These are phyloP conservation scores for Nemania diffusa DNA, from an alignment of 2,329 filamentous ascomycete genomes.

Conservation along the genomic window DNA sequence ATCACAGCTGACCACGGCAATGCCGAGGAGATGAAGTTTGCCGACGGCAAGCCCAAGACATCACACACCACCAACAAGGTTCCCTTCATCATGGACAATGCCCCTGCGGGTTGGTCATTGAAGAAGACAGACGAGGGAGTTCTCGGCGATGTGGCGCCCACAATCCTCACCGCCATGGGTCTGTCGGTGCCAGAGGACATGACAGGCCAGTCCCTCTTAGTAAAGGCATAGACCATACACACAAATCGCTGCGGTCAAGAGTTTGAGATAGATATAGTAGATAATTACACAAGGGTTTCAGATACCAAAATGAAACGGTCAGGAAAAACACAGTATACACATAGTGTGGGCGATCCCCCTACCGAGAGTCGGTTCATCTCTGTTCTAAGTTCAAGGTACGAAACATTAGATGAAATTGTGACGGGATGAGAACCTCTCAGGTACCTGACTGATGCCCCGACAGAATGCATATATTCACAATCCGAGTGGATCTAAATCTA, in stretches of 20 bases:
- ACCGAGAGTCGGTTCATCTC: too few relatives aligned
- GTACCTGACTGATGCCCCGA: constrained; percentile 8
- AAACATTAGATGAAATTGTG: too few relatives aligned
- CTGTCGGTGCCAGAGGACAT: constrained; percentile 90
- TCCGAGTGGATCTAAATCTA: too few relatives aligned
- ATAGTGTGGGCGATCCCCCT: too few relatives aligned
- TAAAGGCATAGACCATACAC: constrained; percentile 62
- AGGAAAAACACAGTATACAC: background rate
- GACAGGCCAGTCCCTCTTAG: constrained; percentile 84
- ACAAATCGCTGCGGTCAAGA: constrained; percentile 16
- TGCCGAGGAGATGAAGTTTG: constrained; percentile 98
- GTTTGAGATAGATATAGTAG: constrained; percentile 28
- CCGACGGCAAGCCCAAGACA: constrained; percentile 96
- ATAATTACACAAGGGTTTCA: constrained; percentile 29
- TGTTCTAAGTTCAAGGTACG: too few relatives aligned
- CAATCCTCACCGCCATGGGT: constrained; percentile 89
- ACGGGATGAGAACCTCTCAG: too few relatives aligned
- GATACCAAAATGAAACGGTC: constrained; percentile 31
- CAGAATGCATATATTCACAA: constrained; percentile 14
- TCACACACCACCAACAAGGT: constrained; percentile 98
- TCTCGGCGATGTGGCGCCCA: constrained; percentile 97
- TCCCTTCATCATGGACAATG: constrained; percentile 97
- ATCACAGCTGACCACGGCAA: constrained; percentile 98
- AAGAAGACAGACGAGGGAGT: constrained; percentile 83
- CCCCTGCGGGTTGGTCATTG: constrained; percentile 87